phyloP scores from a whole-genome alignment of 2,329 filamentous ascomycete species.

The Hypoxylon sp. region DNA sequence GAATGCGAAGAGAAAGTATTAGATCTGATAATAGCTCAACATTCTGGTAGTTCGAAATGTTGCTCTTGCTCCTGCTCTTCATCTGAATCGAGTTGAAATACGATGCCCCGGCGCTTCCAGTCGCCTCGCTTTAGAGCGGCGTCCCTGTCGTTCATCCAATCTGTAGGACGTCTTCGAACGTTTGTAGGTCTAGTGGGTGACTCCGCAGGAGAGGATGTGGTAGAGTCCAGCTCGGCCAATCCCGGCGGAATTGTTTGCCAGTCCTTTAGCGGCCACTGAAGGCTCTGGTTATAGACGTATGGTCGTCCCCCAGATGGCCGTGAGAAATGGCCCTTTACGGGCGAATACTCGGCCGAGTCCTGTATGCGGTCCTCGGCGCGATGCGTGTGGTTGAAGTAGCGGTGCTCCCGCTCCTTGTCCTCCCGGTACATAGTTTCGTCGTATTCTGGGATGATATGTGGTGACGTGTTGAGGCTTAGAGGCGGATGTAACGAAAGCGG shows the following conservation, averaged over 20 bases:
- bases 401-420: conserved; percentile 48
- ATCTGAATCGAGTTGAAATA: conserved; percentile 51
- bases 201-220: conserved; percentile 35
- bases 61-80: conserved; percentile 48
- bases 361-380: conserved; percentile 47
- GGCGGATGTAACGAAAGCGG: conserved; percentile 55
- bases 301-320: conserved; percentile 43
- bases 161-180: conserved; percentile 49
- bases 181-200: conserved; percentile 39
- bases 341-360: conserved; percentile 48
- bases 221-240: conserved; percentile 43
- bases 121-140: conserved; percentile 53
- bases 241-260: conserved; percentile 53
- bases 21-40: background rate
- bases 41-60: conserved; percentile 53
- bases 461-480: conserved; percentile 52
- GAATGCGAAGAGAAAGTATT: background rate
- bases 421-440: conserved; percentile 48
- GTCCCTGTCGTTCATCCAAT: conserved; percentile 51
- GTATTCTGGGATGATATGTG: conserved; percentile 49
- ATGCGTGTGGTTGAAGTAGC: conserved; percentile 47
- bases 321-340: conserved; percentile 49
- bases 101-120: conserved; percentile 55
- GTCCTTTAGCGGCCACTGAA: conserved; percentile 55
- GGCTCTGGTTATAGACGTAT: conserved; percentile 52